Percentiles rank a stretch among this genome's conserved stretches.
phyloP scores from a whole-genome alignment of 2,329 filamentous ascomycete genomes.

The Pezicula rhizophila region DNA sequence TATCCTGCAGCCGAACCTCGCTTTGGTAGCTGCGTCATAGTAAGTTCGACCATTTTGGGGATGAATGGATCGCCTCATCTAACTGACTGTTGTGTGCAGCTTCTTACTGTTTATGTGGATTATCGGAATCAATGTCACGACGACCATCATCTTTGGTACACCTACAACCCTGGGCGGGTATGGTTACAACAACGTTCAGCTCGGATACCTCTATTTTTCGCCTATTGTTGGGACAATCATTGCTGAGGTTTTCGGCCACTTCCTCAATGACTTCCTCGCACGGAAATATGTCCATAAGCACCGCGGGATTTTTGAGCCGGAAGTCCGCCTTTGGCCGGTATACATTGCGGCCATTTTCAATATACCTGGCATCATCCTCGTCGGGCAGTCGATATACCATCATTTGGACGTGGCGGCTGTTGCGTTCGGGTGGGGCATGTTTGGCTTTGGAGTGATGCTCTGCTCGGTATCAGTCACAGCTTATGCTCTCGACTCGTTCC shows the following conservation, averaged over 20 bases:
- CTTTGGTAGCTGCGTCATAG: constrained; percentile 10
- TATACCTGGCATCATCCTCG: constrained; percentile 15
- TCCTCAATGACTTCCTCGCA: constrained; percentile 23
- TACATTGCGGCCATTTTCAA: constrained; percentile 13
- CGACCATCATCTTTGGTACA: constrained; percentile 17
- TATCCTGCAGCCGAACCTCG: constrained; percentile 9
- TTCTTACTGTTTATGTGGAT: constrained; percentile 17
- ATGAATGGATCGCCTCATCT: neutral
- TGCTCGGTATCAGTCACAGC: constrained; percentile 15
- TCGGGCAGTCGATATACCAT: constrained; percentile 14
- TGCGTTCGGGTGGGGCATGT: constrained; percentile 21
- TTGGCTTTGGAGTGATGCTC: constrained; percentile 17
- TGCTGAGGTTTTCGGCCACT: constrained; percentile 23
- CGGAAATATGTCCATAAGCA: constrained; percentile 17
- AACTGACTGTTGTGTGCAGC: neutral
- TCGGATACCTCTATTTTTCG: constrained; percentile 23
- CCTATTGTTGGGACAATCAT: constrained; percentile 21
- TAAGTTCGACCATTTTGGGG: neutral
- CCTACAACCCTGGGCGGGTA: constrained; percentile 15
- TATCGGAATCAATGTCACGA: constrained; percentile 21
- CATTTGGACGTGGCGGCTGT: constrained; percentile 11
- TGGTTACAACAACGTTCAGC: constrained; percentile 11
- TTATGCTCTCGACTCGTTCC: constrained; percentile 16
- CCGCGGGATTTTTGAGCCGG: constrained; percentile 8
- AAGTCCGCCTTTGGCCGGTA: constrained; percentile 2